Conservation (phyloP, 108 stramenopile species). For the Thalassiosira profunda region DNA sequence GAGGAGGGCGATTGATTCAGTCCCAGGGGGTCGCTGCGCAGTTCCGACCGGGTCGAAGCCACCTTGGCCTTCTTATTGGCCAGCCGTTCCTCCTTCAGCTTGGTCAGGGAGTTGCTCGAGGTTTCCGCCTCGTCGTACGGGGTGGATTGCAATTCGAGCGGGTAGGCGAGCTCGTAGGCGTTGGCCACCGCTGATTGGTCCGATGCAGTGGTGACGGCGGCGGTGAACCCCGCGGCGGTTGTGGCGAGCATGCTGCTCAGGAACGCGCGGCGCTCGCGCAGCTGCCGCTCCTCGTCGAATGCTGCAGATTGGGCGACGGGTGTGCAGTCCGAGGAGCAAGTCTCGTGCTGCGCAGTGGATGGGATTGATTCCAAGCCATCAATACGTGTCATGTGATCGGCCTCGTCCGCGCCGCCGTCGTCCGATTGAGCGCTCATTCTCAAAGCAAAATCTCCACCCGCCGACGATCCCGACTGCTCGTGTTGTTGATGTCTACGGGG, state of each 20-base stretch:
- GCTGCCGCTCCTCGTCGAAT: not conserved
- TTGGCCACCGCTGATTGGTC: slow-evolving; percentile 17
- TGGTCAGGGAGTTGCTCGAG: slow-evolving; percentile 28
- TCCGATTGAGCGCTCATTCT: not conserved
- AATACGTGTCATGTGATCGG: not conserved
- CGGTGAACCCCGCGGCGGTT: slow-evolving; percentile 1
- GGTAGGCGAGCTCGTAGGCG: slow-evolving; percentile 63
- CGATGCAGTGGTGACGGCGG: not conserved
- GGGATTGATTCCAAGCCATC: too few species aligned
- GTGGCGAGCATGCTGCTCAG: slow-evolving; percentile 19
- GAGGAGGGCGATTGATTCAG: slow-evolving; percentile 2
- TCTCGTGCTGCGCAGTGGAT: too few species aligned
- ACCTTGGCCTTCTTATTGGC: slow-evolving; percentile 40
- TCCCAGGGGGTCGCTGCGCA: slow-evolving; percentile 37
- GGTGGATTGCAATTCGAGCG: slow-evolving; percentile 47
- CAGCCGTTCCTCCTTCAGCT: slow-evolving; percentile 32
- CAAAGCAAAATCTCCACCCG: slow-evolving; percentile 1
- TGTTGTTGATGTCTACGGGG: not conserved
- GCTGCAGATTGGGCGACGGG: too few species aligned
- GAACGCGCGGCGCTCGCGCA: slow-evolving; percentile 17
- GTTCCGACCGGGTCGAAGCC: slow-evolving; percentile 21
- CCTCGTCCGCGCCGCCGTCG: not conserved
- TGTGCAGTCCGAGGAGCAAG: not conserved
- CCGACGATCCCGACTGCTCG: not conserved
- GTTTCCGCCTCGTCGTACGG: slow-evolving; percentile 29